A percentile compares a stretch with the other conserved stretches of the same genome.
Conservation (phyloP, 345 rosid genomes). For the Eucalyptus viminalis region DNA sequence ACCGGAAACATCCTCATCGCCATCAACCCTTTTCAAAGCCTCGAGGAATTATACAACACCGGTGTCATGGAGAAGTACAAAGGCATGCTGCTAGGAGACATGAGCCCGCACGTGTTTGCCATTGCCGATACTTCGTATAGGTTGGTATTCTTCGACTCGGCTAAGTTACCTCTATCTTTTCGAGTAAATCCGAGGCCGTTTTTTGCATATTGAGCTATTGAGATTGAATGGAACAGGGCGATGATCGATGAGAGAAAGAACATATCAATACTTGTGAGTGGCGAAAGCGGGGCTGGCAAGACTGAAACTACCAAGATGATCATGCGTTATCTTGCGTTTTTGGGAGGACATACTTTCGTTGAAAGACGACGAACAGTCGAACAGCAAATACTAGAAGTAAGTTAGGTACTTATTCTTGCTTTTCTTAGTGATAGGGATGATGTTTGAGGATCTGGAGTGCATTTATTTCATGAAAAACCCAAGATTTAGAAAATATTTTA, state of each 20-base stretch:
- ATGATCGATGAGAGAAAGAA: constrained; percentile 72
- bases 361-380: constrained; percentile 67
- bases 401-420: background rate
- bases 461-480: too few relatives aligned
- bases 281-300: constrained; percentile 97
- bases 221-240: constrained; percentile 25
- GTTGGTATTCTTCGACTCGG: background rate
- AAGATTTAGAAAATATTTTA: too few relatives aligned
- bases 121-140: constrained; percentile 76
- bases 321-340: constrained; percentile 82
- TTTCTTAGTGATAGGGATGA: background rate
- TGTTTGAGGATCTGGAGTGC: background rate
- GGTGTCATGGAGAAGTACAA: constrained; percentile 54
- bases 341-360: constrained; percentile 58
- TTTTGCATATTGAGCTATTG: background rate
- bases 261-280: constrained; percentile 84
- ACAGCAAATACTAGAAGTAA: constrained; percentile 76
- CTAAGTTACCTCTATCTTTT: background rate
- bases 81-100: constrained; percentile 39
- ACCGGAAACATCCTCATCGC: constrained; percentile 88
- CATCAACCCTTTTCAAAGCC: constrained; percentile 83
- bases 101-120: constrained; percentile 79
- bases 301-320: constrained; percentile 95
- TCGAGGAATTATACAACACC: constrained; percentile 39
- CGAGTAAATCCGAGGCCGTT: background rate